phyloP scores from a whole-genome alignment of 2,329 filamentous ascomycete species.

The Fusarium papillatum region DNA sequence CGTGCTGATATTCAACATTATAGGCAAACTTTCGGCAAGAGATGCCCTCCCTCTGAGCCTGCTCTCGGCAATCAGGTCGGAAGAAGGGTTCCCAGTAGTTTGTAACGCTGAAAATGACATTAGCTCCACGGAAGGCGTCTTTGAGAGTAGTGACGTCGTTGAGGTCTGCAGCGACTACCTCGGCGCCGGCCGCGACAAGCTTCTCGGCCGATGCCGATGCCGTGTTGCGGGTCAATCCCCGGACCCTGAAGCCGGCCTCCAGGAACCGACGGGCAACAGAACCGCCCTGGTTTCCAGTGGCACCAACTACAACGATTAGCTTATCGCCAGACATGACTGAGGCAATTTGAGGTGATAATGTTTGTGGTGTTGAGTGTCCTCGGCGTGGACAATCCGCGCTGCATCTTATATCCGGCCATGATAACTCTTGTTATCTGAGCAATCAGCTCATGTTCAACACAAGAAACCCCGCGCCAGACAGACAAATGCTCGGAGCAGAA shows the following conservation, averaged over 20 bases:
- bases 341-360: not conserved
- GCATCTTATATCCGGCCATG: not conserved
- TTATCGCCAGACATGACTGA: slow-evolving; percentile 42
- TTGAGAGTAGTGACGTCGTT: slow-evolving; percentile 56
- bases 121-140: slow-evolving; percentile 58
- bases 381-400: not conserved
- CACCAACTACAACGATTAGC: slow-evolving; percentile 60
- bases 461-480: not conserved
- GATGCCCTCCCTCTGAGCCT: slow-evolving; percentile 54
- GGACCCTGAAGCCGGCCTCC: slow-evolving; percentile 57
- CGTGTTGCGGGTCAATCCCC: slow-evolving; percentile 61
- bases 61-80: slow-evolving; percentile 55
- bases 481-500: not conserved
- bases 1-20: slow-evolving; percentile 58
- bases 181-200: slow-evolving; percentile 56
- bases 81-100: slow-evolving; percentile 68
- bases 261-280: slow-evolving; percentile 64
- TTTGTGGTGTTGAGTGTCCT: not conserved
- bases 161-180: slow-evolving; percentile 60
- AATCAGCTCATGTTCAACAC: not conserved
- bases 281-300: slow-evolving; percentile 65
- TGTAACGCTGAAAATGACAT: slow-evolving; percentile 67
- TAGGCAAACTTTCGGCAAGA: slow-evolving; percentile 60
- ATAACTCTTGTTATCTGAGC: not conserved
- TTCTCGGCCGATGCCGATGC: slow-evolving; percentile 55